Percentiles rank a stretch among this genome's conserved stretches.
Conservation (phyloP, 1,284 basidiomycete species). For the Apiotrichum montevideense region DNA sequence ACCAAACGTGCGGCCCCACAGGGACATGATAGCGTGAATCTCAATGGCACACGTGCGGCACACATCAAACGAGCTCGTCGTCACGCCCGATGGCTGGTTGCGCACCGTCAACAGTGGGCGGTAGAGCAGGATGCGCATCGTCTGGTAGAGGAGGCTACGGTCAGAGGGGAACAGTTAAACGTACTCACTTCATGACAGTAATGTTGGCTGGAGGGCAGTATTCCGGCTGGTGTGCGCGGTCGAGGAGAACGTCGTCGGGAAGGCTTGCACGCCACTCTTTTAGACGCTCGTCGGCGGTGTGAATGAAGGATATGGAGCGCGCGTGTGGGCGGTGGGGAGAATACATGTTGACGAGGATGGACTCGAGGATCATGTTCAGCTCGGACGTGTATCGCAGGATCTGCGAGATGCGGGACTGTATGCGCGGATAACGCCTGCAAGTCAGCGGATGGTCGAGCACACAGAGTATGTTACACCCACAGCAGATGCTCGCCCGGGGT, state of each 20-base stretch:
- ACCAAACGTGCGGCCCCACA: conserved; percentile 22
- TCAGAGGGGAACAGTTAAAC: not conserved
- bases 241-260: conserved; percentile 6
- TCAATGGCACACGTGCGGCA: conserved; percentile 20
- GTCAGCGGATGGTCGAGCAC: not conserved
- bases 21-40: conserved; percentile 19
- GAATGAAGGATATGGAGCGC: conserved; percentile 17
- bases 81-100: conserved; percentile 13
- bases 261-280: conserved; percentile 10
- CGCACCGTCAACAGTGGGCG: conserved; percentile 19
- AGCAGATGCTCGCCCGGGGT: not conserved
- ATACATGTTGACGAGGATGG: conserved; percentile 27
- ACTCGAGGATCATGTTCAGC: conserved; percentile 24
- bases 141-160: conserved; percentile 16
- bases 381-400: conserved; percentile 11
- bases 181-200: conserved; percentile 15
- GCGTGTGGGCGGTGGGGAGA: conserved; percentile 21
- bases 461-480: not conserved
- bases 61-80: conserved; percentile 17
- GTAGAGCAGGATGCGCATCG: conserved; percentile 20
- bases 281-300: conserved; percentile 10
- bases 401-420: not conserved
- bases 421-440: not conserved
- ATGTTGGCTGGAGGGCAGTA: conserved; percentile 20
- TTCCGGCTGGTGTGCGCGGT: conserved; percentile 11